These are phyloP conservation scores for Hypomontagnella submonticulosa DNA, from an alignment of 495 filamentous ascomycete species.

Conservation along the genomic window DNA sequence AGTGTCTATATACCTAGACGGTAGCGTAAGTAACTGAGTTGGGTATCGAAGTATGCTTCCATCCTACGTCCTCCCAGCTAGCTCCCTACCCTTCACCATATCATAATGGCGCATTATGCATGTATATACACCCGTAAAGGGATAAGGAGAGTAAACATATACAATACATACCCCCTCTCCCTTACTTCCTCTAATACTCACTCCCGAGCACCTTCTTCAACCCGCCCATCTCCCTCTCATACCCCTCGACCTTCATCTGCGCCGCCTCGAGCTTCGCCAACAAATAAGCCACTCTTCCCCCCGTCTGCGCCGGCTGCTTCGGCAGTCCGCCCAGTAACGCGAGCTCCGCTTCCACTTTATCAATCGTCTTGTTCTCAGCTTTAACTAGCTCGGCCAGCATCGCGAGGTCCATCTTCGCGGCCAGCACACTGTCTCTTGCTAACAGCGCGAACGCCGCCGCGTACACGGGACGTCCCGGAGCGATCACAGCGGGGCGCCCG, in stretches of 20 bases:
- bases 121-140: neutral
- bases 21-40: constrained; percentile 26
- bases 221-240: constrained; percentile 74
- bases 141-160: too few species aligned
- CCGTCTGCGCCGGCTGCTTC: constrained; percentile 70
- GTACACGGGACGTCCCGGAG: constrained; percentile 88
- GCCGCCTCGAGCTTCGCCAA: constrained; percentile 73
- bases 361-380: constrained; percentile 77
- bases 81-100: neutral
- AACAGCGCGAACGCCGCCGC: constrained; percentile 80
- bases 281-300: constrained; percentile 73
- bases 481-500: constrained; percentile 80
- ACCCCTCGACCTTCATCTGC: constrained; percentile 79
- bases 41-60: constrained; percentile 33
- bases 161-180: neutral
- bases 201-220: constrained; percentile 72
- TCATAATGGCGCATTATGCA: too few species aligned
- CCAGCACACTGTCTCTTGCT: constrained; percentile 75
- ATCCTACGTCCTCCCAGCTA: constrained; percentile 4
- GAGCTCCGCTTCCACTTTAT: constrained; percentile 84
- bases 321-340: constrained; percentile 68
- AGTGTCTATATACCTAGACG: neutral
- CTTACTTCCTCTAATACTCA: constrained; percentile 27
- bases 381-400: constrained; percentile 73
- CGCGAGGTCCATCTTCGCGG: constrained; percentile 77